phyloP scores from a whole-genome alignment of 164 flowering plant genomes.

The Stephania cephalantha region DNA sequence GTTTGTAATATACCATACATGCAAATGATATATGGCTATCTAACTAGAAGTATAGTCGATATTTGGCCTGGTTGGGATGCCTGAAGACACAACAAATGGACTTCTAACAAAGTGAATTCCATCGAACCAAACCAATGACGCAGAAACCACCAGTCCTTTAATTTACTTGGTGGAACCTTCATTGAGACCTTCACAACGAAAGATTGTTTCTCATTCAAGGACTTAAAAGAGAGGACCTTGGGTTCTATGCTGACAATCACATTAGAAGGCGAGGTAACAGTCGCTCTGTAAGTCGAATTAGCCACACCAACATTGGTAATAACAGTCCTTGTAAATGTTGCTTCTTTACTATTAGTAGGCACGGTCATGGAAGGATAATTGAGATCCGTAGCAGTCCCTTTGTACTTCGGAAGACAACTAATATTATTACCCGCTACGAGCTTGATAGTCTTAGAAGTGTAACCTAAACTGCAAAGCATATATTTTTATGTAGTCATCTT shows the following conservation, averaged over 20 bases:
- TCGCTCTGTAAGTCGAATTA: conserved; percentile 10
- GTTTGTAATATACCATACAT: too few species aligned
- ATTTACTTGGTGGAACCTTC: too few species aligned
- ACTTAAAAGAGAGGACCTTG: conserved; percentile 24
- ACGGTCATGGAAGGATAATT: conserved; percentile 43
- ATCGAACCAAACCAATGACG: conserved; percentile 30
- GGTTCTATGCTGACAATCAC: conserved; percentile 26
- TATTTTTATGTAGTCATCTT: conserved; percentile 3
- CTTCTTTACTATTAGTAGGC: background rate
- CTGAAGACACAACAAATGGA: conserved; percentile 22
- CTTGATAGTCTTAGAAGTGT: conserved; percentile 1
- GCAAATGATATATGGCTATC: too few species aligned
- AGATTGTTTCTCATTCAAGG: conserved; percentile 4
- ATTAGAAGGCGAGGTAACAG: background rate
- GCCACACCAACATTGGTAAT: conserved; percentile 40
- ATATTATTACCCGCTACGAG: conserved; percentile 25
- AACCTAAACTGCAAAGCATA: background rate
- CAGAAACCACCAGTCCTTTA: background rate
- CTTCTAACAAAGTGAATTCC: conserved; percentile 29
- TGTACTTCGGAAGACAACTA: conserved; percentile 19
- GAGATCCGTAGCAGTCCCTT: conserved; percentile 15
- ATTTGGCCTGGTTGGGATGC: too few species aligned
- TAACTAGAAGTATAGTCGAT: too few species aligned
- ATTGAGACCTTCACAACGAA: conserved; percentile 22
- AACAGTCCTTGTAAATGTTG: too few species aligned